Percentiles rank a stretch among this genome's conserved stretches.
These are phyloP conservation scores for Rhizophlyctis rosea DNA, from an alignment of 192 early-diverging fungal species.

Conservation along the genomic window DNA sequence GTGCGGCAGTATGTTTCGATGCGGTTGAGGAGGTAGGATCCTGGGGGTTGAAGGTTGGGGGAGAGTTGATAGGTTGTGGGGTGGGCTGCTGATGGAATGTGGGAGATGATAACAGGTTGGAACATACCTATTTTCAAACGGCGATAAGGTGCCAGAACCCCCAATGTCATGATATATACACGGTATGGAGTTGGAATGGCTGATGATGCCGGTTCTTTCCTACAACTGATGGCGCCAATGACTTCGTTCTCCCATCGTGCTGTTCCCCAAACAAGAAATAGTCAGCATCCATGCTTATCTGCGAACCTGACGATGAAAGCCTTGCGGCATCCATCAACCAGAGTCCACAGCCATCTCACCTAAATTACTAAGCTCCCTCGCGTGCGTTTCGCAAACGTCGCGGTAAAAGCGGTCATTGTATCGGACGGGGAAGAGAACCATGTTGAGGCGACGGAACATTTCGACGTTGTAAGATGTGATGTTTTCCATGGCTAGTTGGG, in stretches of 20 bases:
- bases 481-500: no score
- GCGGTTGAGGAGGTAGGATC: conserved; percentile 55
- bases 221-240: conserved; percentile 84
- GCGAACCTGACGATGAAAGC: background rate
- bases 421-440: conserved; percentile 79
- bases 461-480: conserved; percentile 53
- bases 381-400: conserved; percentile 45
- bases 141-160: conserved; percentile 81
- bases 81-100: no score
- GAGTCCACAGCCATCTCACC: conserved; percentile 19
- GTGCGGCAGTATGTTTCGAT: conserved; percentile 52
- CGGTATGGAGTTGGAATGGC: conserved; percentile 6
- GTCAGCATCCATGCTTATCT: conserved; percentile 6
- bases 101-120: no score
- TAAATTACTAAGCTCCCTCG: conserved; percentile 24
- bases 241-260: conserved; percentile 64
- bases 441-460: conserved; percentile 71
- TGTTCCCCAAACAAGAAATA: conserved; percentile 23
- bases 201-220: conserved; percentile 58
- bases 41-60: no score
- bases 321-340: background rate
- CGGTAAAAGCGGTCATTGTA: conserved; percentile 80
- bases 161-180: conserved; percentile 92
- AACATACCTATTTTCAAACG: conserved; percentile 69
- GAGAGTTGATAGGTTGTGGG: no score